phyloP scores from a whole-genome alignment of 768 basidiomycete species.

The Suillus tomentosus region DNA sequence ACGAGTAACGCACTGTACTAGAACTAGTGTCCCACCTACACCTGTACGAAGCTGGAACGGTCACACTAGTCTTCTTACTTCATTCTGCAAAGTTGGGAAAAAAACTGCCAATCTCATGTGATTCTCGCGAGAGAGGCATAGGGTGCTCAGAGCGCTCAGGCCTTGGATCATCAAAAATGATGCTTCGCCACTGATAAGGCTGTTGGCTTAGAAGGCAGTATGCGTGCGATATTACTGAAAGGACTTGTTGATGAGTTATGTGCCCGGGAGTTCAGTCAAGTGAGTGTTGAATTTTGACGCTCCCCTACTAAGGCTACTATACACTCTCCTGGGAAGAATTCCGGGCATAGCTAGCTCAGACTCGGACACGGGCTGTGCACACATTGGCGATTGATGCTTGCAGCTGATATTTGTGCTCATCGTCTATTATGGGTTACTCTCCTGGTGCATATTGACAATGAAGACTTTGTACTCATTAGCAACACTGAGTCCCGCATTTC shows the following conservation, averaged over 20 bases:
- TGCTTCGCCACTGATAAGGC: constrained; percentile 22
- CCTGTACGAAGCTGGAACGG: not conserved
- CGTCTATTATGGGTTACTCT: not conserved
- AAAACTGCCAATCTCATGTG: too few species aligned
- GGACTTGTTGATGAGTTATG: not conserved
- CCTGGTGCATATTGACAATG: not conserved
- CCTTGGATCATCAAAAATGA: constrained; percentile 17
- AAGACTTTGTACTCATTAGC: not conserved
- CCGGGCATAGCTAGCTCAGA: not conserved
- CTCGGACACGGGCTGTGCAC: not conserved
- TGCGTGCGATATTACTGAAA: not conserved
- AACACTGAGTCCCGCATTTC: not conserved
- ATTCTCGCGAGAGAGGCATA: not conserved
- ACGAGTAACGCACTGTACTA: not conserved
- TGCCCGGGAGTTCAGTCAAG: not conserved
- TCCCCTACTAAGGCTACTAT: not conserved
- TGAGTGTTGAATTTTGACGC: not conserved
- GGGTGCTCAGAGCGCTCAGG: constrained; percentile 9
- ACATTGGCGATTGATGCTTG: not conserved
- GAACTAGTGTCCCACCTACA: not conserved
- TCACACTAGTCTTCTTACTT: too few species aligned
- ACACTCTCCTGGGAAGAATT: not conserved
- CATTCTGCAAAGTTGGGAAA: too few species aligned
- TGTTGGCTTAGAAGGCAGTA: not conserved
- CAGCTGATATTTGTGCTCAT: not conserved